Evolutionary conservation across 2,329 filamentous ascomycete genomes (phyloP), one percentile per base, ranked within the genome.

Genomic region (Pseudogymnoascus sp.): DNA sequence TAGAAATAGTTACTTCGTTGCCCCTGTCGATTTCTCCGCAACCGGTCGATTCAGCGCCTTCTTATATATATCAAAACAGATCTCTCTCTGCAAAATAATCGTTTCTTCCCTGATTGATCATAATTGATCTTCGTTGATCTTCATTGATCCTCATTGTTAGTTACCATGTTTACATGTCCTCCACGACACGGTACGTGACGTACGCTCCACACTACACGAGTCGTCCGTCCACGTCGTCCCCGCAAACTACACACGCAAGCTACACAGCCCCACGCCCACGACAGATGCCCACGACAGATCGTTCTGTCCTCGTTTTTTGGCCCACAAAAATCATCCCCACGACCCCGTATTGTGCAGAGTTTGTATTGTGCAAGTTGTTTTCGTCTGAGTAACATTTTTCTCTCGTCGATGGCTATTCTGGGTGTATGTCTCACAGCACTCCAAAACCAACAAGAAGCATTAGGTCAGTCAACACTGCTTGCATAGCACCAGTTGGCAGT

Each of bases 211-310:
- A 55, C 49, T 12, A 35, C 49, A 55, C 49, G 49, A 55, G 16
- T 55, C 49, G 49, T 55, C 49, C 49, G 49, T 55, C 49, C 49
- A 55, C 28, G 49, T 55, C 49, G 49, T 33, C 22, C 49, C 49
- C 49, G 49, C 28, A 55, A 55, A 16, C 16, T 55, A 35, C 49
- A 55, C 49, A 55, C 19, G 19, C 19, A 55, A 55, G 28, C 16
- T 55, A 35, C 49, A 55, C 49, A 55, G 49, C 49, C 49, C 49
- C 49, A 55, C 49, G 49, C 25, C 25, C 23, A 52, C 28, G 39
- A 42, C 25, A 33, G 28, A 55, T 28, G 16, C 19, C 19, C 19
- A 19, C 19, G 19, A 19, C 19, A 19, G 11, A 16, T 49, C 14
- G 28, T 55, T 55, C 49, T 55, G n/a, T 55, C 49, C 49, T 55